A percentile compares a stretch with the other conserved stretches of the same genome.
These are phyloP conservation scores for Phytophthora citrophthora DNA, from an alignment of 352 stramenopile genomes.

Conservation along the genomic window DNA sequence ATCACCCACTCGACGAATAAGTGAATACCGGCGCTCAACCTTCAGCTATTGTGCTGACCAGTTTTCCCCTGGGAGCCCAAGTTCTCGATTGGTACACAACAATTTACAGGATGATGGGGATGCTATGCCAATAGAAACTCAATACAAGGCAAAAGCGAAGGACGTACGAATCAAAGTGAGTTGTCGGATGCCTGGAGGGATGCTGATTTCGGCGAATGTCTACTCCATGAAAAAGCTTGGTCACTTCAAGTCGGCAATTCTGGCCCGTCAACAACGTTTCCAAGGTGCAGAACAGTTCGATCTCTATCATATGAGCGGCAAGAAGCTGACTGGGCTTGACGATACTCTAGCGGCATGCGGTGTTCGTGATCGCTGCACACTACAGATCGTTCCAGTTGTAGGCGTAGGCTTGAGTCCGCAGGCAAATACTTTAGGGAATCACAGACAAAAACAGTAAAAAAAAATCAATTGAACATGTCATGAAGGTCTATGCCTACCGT, in stretches of 20 bases:
- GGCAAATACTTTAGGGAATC: slow-evolving; percentile 3
- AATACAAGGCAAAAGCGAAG: slow-evolving; percentile 18
- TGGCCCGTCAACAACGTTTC: slow-evolving; percentile 50
- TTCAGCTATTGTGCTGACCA: slow-evolving; percentile 3
- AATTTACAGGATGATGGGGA: slow-evolving; percentile 21
- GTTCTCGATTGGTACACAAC: slow-evolving; percentile 10
- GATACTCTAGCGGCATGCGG: slow-evolving; percentile 42
- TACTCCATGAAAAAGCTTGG: slow-evolving; percentile 54
- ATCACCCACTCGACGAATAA: slow-evolving; percentile 15
- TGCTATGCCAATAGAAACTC: not conserved
- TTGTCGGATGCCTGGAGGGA: slow-evolving; percentile 61
- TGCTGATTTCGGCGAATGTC: slow-evolving; percentile 48
- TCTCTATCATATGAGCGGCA: slow-evolving; percentile 50
- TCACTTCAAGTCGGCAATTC: slow-evolving; percentile 58
- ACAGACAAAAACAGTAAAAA: not conserved
- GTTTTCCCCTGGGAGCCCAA: slow-evolving; percentile 10
- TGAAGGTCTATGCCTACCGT: slow-evolving; percentile 17
- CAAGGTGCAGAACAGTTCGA: slow-evolving; percentile 58
- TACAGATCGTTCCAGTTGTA: slow-evolving; percentile 48
- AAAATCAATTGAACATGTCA: slow-evolving; percentile 12
- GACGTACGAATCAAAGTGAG: slow-evolving; percentile 48
- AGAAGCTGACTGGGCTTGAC: slow-evolving; percentile 42
- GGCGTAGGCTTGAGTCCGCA: slow-evolving; percentile 7
- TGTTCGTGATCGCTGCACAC: slow-evolving; percentile 45
- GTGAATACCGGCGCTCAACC: slow-evolving; percentile 3